A percentile compares a stretch with the other conserved stretches of the same genome.
These are phyloP conservation scores for Stereum hirsutum DNA, from an alignment of 1,284 basidiomycete species.

Conservation along the genomic window DNA sequence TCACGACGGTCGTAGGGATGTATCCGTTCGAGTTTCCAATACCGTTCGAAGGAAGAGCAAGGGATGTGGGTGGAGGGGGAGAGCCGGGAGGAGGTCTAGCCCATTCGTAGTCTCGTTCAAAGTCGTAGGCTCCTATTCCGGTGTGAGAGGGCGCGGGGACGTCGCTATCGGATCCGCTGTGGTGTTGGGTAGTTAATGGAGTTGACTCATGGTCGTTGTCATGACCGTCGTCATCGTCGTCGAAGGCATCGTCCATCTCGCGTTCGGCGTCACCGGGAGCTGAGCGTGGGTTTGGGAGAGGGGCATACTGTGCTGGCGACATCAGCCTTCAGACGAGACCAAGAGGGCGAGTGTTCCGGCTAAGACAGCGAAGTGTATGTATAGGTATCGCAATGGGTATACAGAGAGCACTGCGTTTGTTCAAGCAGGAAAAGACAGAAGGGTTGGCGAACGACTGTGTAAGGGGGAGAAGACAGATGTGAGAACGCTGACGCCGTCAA, in stretches of 20 bases:
- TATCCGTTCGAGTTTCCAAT: conserved; percentile 77
- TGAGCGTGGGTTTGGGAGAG: conserved; percentile 38
- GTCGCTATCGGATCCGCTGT: background rate
- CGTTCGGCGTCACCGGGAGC: conserved; percentile 34
- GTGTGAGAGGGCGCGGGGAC: conserved; percentile 14
- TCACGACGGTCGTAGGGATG: conserved; percentile 44
- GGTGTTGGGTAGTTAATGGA: conserved; percentile 21
- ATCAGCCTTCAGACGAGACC: conserved; percentile 10
- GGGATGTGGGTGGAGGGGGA: conserved; percentile 54
- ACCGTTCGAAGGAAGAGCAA: conserved; percentile 59
- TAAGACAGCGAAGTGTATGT: too few species aligned
- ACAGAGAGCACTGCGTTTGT: too few species aligned
- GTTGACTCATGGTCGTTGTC: conserved; percentile 23
- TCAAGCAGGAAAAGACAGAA: too few species aligned
- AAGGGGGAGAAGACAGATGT: too few species aligned
- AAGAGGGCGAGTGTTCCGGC: too few species aligned
- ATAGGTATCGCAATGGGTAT: too few species aligned
- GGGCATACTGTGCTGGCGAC: conserved; percentile 42
- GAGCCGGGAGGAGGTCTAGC: conserved; percentile 83
- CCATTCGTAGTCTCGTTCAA: conserved; percentile 67
- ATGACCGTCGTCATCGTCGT: conserved; percentile 38
- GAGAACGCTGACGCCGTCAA: too few species aligned
- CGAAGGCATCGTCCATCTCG: conserved; percentile 63
- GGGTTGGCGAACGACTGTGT: too few species aligned
- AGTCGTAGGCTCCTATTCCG: conserved; percentile 68